phyloP scores from a whole-genome alignment of 2,329 filamentous ascomycete species.

The Verticillium alfalfae region DNA sequence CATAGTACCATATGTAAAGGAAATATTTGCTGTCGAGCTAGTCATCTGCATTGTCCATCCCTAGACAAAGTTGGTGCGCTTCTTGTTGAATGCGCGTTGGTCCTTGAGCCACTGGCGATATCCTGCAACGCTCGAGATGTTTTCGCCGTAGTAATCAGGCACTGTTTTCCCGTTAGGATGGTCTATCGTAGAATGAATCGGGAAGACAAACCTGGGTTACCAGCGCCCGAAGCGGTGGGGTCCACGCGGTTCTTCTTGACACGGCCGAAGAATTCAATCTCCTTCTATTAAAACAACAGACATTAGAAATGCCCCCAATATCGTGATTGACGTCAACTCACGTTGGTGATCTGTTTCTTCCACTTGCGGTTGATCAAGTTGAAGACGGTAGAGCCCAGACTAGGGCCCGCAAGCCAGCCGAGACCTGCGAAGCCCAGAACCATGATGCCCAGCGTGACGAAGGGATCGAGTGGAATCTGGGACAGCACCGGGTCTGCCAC shows the following conservation, averaged over 20 bases:
- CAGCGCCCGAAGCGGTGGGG: constrained; percentile 78
- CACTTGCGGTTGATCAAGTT: constrained; percentile 67
- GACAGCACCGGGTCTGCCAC: constrained; percentile 66
- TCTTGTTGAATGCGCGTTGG: constrained; percentile 93
- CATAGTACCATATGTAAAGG: constrained; percentile 3
- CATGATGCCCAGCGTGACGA: constrained; percentile 77
- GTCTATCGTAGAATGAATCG: neutral
- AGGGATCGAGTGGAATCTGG: constrained; percentile 79
- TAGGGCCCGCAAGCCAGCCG: constrained; percentile 85
- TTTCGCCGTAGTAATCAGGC: constrained; percentile 97
- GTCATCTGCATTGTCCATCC: neutral
- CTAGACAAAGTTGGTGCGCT: constrained; percentile 63
- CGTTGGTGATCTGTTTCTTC: constrained; percentile 65
- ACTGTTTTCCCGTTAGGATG: constrained; percentile 36
- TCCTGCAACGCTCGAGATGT: constrained; percentile 86
- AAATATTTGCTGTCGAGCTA: neutral
- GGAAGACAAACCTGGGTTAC: constrained; percentile 63
- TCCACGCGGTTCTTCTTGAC: constrained; percentile 92
- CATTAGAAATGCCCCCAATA: neutral
- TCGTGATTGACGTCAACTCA: constrained; percentile 30
- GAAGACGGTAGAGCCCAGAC: constrained; percentile 75
- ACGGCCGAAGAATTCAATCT: constrained; percentile 86
- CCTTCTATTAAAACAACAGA: constrained; percentile 54
- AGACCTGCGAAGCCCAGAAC: constrained; percentile 71
- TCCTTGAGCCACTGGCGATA: constrained; percentile 97